Evolutionary conservation across 805 yeast species (phyloP), one percentile per base, ranked within the genome.

Genomic region (Ogataea nitratoaversa): DNA sequence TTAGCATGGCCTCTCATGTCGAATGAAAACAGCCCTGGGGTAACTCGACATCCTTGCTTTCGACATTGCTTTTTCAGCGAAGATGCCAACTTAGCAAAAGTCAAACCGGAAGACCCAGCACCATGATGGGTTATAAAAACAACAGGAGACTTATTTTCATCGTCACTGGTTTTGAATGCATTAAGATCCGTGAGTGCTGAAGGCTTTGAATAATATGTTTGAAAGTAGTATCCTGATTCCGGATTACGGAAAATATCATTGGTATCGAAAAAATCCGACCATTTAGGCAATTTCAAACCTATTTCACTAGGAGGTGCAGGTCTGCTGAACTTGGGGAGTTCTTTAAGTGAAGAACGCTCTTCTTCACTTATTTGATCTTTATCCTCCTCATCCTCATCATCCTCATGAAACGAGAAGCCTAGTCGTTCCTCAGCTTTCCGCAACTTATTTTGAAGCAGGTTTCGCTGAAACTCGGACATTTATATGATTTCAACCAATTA

Each of bases 1-100:
- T 58, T 52, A 0, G 96, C 96, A 59, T 93, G 99, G 0, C 95
- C 96, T 40, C 98, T 71, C 34, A 82, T 75, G 62, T 93, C 98
- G 60, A 76, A 87, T 0, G 82, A 58, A 35, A 90, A 70, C 2
- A 84, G 56, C 0, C 91, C 96, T 5, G 84, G 79, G 16, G 53
- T 42, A 16, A 58, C 63, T 2, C 66, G 58, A 3, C 65, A 59
- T 8, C 50, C 43, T 25, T 46, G 43, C 2, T 35, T 32, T 17
- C 42, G 37, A 42, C 77, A 47, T 8, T 56, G 53, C 34, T 53
- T 59, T 1, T 72, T 65, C 19, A 87, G 47, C 13, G 71, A 60
- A 35, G 59, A 57, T 2, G 75, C 61, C 19, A 87, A 52, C 19
- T 66, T 57, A 1, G 86, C 84, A 65, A 85, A 93, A 1, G 96